A percentile compares a stretch with the other conserved stretches of the same genome.
Evolutionary conservation across 2,329 filamentous ascomycete species (phyloP).

Genomic region (Fonsecaea multimorphosa): DNA sequence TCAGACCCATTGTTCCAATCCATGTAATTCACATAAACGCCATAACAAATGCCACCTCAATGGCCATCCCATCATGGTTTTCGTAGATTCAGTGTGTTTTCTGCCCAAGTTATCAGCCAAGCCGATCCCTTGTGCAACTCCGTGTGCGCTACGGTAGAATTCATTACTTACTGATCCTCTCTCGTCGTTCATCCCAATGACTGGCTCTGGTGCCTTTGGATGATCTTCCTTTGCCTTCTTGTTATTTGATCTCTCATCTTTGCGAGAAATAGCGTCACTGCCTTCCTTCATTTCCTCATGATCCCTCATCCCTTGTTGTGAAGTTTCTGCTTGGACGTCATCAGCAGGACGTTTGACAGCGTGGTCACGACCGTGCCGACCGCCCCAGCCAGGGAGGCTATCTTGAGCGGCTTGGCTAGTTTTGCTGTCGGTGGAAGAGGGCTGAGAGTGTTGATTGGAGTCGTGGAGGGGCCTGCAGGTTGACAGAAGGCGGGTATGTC

Average conservation of each 20-base stretch:
- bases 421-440: conserved; percentile 14
- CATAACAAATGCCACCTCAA: not conserved
- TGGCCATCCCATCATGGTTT: not conserved
- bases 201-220: conserved; percentile 58
- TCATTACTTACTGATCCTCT: conserved; percentile 50
- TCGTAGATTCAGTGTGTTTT: conserved; percentile 20
- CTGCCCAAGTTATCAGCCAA: conserved; percentile 14
- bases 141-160: not conserved
- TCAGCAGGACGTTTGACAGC: conserved; percentile 45
- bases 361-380: conserved; percentile 45
- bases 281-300: conserved; percentile 45
- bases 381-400: conserved; percentile 43
- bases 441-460: conserved; percentile 8
- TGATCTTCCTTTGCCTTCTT: conserved; percentile 55
- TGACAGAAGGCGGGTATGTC: not conserved
- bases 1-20: not conserved
- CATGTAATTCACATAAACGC: not conserved
- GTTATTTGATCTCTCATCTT: conserved; percentile 47
- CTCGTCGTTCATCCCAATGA: conserved; percentile 63
- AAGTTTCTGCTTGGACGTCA: conserved; percentile 44
- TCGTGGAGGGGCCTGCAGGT: not conserved
- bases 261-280: conserved; percentile 49
- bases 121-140: not conserved
- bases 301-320: conserved; percentile 44
- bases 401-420: conserved; percentile 11